phyloP scores from a whole-genome alignment of 2,329 filamentous ascomycete species.

The Phyllosticta ampelicida region DNA sequence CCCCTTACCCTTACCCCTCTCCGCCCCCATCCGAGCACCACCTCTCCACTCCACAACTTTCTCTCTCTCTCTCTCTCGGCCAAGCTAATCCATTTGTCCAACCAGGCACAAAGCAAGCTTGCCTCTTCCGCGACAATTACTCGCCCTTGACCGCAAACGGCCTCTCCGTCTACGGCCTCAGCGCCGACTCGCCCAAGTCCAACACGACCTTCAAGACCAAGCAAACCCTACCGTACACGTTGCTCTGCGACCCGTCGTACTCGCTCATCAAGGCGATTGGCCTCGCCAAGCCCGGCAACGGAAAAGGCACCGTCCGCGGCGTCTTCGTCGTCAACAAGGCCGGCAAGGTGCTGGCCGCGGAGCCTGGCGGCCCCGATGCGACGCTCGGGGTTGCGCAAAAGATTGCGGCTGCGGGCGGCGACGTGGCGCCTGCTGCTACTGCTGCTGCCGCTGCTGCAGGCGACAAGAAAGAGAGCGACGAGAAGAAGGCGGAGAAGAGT shows the following conservation, averaged over 20 bases:
- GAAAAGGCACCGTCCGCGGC: constrained; percentile 70
- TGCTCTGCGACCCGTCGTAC: constrained; percentile 70
- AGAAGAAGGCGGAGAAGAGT: neutral
- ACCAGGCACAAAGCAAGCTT: constrained; percentile 89
- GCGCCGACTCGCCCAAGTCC: constrained; percentile 74
- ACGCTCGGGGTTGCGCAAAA: constrained; percentile 69
- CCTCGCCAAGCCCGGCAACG: constrained; percentile 60
- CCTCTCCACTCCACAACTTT: neutral
- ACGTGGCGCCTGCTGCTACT: neutral
- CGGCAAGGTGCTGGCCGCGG: constrained; percentile 66
- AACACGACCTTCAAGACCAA: constrained; percentile 91
- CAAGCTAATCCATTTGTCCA: neutral
- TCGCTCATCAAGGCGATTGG: constrained; percentile 76
- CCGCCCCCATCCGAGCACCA: neutral
- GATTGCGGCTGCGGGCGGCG: constrained; percentile 34
- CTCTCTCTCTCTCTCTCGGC: neutral
- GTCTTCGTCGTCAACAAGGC: constrained; percentile 78
- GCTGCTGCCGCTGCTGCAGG: no score
- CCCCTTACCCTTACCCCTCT: constrained; percentile 3
- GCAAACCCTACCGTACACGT: constrained; percentile 76
- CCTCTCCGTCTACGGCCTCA: constrained; percentile 81
- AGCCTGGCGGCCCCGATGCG: constrained; percentile 64
- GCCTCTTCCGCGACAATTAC: constrained; percentile 84
- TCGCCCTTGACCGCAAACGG: constrained; percentile 64
- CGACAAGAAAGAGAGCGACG: neutral